phyloP scores from a whole-genome alignment of 169 alveolate genomes.

The Theileria sp. region DNA sequence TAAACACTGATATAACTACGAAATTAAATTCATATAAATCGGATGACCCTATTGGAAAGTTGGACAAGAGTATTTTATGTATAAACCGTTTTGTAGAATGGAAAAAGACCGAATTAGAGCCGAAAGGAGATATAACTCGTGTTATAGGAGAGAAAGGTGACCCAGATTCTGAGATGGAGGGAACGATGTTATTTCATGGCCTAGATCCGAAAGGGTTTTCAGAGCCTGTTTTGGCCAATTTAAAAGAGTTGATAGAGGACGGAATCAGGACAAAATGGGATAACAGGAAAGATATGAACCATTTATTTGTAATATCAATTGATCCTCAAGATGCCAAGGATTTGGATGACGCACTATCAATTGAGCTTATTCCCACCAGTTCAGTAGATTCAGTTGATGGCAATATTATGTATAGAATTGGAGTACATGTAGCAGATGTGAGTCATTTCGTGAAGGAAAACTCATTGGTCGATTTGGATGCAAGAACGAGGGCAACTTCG shows the following conservation, averaged over 20 bases:
- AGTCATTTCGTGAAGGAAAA: constrained; percentile 91
- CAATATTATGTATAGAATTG: constrained; percentile 79
- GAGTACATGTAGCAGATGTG: constrained; percentile 98
- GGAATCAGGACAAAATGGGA: constrained; percentile 19
- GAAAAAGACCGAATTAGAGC: constrained; percentile 48
- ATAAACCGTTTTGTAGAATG: constrained; percentile 34
- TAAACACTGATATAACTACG: background rate
- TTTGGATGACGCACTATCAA: constrained; percentile 96
- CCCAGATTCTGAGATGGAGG: constrained; percentile 48
- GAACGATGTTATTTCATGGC: constrained; percentile 55
- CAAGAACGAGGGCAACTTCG: constrained; percentile 90
- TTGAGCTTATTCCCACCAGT: constrained; percentile 71
- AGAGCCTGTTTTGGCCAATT: constrained; percentile 29
- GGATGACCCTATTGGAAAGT: background rate
- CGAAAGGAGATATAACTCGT: constrained; percentile 39
- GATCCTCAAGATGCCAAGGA: constrained; percentile 98
- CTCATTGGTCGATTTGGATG: constrained; percentile 91
- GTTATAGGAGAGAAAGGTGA: constrained; percentile 33
- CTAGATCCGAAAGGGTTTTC: constrained; percentile 50
- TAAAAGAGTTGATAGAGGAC: constrained; percentile 21
- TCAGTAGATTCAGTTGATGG: constrained; percentile 66
- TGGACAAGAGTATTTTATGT: constrained; percentile 26
- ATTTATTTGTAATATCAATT: constrained; percentile 76
- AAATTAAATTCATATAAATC: background rate
- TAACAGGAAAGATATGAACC: constrained; percentile 39